These are phyloP conservation scores for Aspergillus homomorphus DNA, from an alignment of 495 filamentous ascomycete species.

Conservation along the genomic window DNA sequence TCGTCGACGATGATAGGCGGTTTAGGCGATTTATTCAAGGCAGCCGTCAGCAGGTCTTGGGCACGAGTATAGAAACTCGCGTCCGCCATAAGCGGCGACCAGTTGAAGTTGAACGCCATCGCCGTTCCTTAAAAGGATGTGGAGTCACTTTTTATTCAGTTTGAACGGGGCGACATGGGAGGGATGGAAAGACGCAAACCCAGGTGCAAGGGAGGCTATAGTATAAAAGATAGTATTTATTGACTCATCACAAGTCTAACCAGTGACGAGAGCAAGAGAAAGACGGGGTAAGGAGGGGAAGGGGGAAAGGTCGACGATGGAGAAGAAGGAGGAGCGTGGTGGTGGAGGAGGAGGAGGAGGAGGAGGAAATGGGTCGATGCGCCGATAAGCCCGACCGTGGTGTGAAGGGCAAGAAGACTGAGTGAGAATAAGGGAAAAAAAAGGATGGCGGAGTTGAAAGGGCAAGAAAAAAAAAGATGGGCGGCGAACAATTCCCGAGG, in stretches of 20 bases:
- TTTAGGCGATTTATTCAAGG: constrained; percentile 96
- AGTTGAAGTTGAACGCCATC: constrained; percentile 99
- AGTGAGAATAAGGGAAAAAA: constrained; percentile 9
- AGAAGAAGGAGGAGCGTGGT: not conserved
- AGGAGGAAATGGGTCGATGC: constrained; percentile 10
- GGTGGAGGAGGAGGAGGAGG: constrained; percentile 15
- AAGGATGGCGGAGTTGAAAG: not conserved
- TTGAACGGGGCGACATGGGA: constrained; percentile 3
- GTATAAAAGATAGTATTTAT: not conserved
- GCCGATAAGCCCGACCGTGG: constrained; percentile 19
- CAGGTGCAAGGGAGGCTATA: not conserved
- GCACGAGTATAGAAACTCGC: constrained; percentile 85
- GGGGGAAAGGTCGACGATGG: constrained; percentile 6
- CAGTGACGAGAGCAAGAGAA: not conserved
- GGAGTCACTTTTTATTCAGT: constrained; percentile 2
- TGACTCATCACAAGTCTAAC: not conserved
- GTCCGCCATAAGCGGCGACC: constrained; percentile 96
- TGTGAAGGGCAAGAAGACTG: constrained; percentile 14
- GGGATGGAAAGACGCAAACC: not conserved
- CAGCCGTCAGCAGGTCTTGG: constrained; percentile 88
- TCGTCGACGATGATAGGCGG: constrained; percentile 99
- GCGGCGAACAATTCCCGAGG: constrained; percentile 21
- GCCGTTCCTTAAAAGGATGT: constrained; percentile 33
- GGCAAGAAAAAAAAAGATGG: constrained; percentile 14
- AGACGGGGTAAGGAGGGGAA: constrained; percentile 1